These are phyloP conservation scores for Hypoxylon subgilvum DNA, from an alignment of 495 filamentous ascomycete species.

Conservation along the genomic window DNA sequence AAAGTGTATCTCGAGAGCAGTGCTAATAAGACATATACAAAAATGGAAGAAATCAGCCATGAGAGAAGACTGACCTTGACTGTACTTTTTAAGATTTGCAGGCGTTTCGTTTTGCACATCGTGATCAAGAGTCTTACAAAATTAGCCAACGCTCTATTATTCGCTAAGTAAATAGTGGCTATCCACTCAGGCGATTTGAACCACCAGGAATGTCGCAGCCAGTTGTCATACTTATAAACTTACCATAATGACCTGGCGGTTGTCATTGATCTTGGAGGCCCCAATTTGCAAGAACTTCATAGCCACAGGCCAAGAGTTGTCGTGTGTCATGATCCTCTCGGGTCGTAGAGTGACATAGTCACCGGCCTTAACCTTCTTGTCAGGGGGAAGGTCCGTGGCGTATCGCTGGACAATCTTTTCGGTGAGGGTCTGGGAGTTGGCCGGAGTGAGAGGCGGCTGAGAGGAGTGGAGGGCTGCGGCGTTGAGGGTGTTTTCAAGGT, in stretches of 20 bases:
- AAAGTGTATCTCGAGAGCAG: too few species aligned
- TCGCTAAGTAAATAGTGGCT: too few species aligned
- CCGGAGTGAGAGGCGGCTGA: constrained; percentile 29
- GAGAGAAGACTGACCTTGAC: too few species aligned
- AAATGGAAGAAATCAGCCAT: too few species aligned
- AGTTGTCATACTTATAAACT: too few species aligned
- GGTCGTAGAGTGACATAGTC: constrained; percentile 85
- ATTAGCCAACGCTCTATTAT: too few species aligned
- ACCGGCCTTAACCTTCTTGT: constrained; percentile 73
- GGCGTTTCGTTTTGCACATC: constrained; percentile 90
- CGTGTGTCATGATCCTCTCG: constrained; percentile 85
- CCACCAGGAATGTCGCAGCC: too few species aligned
- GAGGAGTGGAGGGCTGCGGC: constrained; percentile 19
- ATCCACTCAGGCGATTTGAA: too few species aligned
- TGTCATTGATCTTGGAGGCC: constrained; percentile 74
- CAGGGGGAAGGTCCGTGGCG: constrained; percentile 70
- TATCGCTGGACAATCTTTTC: constrained; percentile 91
- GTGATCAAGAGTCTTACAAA: constrained; percentile 92
- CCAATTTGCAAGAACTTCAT: constrained; percentile 88
- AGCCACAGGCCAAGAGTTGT: constrained; percentile 88
- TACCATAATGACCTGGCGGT: constrained; percentile 82
- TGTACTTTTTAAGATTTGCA: constrained; percentile 82
- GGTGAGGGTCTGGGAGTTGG: constrained; percentile 72
- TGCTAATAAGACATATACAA: too few species aligned
- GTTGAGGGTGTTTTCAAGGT: constrained; percentile 1